Evolutionary conservation across 1,139 yeast species (phyloP).

Genomic region (Pichia sp.): DNA sequence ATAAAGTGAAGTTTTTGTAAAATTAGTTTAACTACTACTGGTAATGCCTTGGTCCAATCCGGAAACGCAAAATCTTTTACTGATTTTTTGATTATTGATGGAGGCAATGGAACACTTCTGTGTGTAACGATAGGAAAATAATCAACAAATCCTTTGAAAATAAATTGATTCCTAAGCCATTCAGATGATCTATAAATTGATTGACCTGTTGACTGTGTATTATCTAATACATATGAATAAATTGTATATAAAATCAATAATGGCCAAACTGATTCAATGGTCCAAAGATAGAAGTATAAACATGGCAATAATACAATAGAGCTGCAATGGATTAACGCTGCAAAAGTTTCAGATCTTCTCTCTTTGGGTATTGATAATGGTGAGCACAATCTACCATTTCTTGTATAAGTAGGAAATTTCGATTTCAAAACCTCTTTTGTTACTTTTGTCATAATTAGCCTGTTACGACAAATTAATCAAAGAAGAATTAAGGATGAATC

Average conservation of each 20-base stretch:
- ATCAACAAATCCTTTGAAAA: constrained; percentile 70
- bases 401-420: constrained; percentile 24
- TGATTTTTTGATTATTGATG: constrained; percentile 47
- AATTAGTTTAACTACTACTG: neutral
- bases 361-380: constrained; percentile 51
- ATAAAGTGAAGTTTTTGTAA: neutral
- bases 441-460: neutral
- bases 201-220: constrained; percentile 70
- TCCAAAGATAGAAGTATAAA: constrained; percentile 45
- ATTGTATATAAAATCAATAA: constrained; percentile 45
- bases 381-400: constrained; percentile 30
- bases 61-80: constrained; percentile 7
- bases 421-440: neutral
- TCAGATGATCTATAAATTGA: constrained; percentile 52
- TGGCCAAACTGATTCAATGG: constrained; percentile 47
- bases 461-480: neutral
- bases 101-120: constrained; percentile 64
- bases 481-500: too few relatives aligned
- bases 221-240: constrained; percentile 52
- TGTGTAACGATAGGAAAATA: constrained; percentile 81
- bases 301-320: constrained; percentile 60
- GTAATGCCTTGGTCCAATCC: constrained; percentile 7
- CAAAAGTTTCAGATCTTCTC: constrained; percentile 63
- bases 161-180: constrained; percentile 47
- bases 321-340: constrained; percentile 70